phyloP scores from a whole-genome alignment of 768 basidiomycete species.

The Mrakia frigida region DNA sequence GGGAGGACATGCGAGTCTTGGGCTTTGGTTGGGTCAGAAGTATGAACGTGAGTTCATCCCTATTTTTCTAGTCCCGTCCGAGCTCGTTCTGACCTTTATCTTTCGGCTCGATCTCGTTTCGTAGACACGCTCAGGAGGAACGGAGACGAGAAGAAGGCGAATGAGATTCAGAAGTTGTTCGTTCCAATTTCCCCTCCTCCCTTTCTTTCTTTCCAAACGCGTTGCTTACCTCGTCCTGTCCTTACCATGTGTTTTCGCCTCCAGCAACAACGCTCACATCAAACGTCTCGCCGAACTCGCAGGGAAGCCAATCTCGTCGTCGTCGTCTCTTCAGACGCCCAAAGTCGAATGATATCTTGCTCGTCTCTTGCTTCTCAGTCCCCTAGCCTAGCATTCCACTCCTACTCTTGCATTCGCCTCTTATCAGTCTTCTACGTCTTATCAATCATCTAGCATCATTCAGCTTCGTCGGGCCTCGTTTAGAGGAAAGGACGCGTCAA shows the following conservation, averaged over 20 bases:
- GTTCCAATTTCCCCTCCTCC: no score
- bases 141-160: constrained; percentile 12
- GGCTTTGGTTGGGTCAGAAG: constrained; percentile 29
- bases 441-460: neutral
- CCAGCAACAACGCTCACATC: constrained; percentile 3
- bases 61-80: neutral
- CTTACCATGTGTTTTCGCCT: neutral
- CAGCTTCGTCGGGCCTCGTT: neutral
- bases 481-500: no score
- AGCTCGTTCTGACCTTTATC: neutral
- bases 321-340: no score
- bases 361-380: neutral
- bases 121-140: neutral
- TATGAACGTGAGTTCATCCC: constrained; percentile 19
- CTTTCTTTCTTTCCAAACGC: neutral
- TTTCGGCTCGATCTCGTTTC: no score
- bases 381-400: neutral
- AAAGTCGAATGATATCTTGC: neutral
- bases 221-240: neutral
- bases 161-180: neutral
- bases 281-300: neutral
- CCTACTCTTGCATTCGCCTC: neutral
- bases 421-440: no score
- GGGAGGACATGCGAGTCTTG: constrained; percentile 27
- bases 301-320: neutral